Conservation (phyloP, 129 eudicot genomes). For the Escallonia rubra region DNA sequence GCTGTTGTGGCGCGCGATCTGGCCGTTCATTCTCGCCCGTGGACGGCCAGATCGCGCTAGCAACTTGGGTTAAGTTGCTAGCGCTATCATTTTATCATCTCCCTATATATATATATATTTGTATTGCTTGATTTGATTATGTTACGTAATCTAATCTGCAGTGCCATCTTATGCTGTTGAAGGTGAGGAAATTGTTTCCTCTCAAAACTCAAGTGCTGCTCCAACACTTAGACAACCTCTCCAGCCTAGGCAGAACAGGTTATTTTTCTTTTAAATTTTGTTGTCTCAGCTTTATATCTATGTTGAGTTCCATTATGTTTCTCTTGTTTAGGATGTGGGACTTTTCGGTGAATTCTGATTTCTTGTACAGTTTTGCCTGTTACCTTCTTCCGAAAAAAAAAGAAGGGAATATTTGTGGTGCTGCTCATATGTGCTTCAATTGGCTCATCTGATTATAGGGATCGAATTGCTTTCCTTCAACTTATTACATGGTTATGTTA, state of each 20-base stretch:
- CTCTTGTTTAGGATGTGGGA: too few species aligned
- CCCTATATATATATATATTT: too few species aligned
- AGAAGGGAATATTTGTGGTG: background rate
- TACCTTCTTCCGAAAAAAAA: background rate
- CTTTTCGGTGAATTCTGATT: too few species aligned
- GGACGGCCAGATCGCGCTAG: too few species aligned
- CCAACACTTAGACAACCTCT: constrained; percentile 36
- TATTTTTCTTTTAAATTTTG: background rate
- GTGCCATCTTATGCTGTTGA: constrained; percentile 54
- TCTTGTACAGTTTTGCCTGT: background rate
- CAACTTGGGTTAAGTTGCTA: too few species aligned
- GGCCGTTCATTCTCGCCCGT: too few species aligned
- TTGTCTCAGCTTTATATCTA: background rate
- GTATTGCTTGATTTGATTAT: background rate
- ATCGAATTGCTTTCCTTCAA: background rate
- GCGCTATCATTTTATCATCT: too few species aligned
- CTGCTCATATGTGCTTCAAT: background rate
- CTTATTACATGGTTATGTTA: background rate
- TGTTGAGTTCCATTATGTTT: too few species aligned
- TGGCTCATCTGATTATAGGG: background rate
- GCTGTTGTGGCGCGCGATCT: too few species aligned
- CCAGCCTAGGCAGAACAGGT: constrained; percentile 69
- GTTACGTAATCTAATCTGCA: constrained; percentile 13
- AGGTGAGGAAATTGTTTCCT: constrained; percentile 60
- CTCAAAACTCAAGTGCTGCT: constrained; percentile 30